Conservation (phyloP, 768 basidiomycete genomes). For the Paxillus involutus region DNA sequence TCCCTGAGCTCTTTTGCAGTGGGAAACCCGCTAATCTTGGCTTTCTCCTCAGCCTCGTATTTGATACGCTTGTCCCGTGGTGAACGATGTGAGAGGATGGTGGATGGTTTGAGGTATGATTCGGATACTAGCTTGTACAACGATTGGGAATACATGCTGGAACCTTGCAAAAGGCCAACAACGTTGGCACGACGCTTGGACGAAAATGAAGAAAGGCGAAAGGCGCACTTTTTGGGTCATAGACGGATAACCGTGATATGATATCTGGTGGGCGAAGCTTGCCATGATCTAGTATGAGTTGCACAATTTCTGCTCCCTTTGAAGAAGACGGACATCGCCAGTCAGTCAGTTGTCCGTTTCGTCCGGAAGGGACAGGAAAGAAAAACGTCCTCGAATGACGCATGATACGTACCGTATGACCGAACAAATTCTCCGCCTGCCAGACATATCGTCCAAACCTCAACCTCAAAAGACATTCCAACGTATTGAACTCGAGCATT, state of each 20-base stretch:
- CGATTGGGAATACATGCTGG: conserved; percentile 53
- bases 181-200: background rate
- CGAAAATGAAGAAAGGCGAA: conserved; percentile 17
- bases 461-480: conserved; percentile 79
- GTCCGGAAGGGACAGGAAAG: too few relatives aligned
- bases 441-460: conserved; percentile 83
- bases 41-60: conserved; percentile 78
- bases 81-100: conserved; percentile 73
- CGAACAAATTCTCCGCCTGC: conserved; percentile 70
- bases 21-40: conserved; percentile 72
- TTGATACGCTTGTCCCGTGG: conserved; percentile 78
- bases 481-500: conserved; percentile 77
- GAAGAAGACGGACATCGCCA: background rate
- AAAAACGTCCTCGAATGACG: background rate
- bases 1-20: conserved; percentile 77
- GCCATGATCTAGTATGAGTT: conserved; percentile 78
- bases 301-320: conserved; percentile 76
- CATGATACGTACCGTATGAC: conserved; percentile 55
- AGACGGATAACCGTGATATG: conserved; percentile 46
- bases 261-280: conserved; percentile 81
- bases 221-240: conserved; percentile 57
- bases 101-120: conserved; percentile 80
- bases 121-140: conserved; percentile 70
- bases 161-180: conserved; percentile 17
- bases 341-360: background rate